Conservation (phyloP, 345 rosid genomes). For the Adansonia digitata region DNA sequence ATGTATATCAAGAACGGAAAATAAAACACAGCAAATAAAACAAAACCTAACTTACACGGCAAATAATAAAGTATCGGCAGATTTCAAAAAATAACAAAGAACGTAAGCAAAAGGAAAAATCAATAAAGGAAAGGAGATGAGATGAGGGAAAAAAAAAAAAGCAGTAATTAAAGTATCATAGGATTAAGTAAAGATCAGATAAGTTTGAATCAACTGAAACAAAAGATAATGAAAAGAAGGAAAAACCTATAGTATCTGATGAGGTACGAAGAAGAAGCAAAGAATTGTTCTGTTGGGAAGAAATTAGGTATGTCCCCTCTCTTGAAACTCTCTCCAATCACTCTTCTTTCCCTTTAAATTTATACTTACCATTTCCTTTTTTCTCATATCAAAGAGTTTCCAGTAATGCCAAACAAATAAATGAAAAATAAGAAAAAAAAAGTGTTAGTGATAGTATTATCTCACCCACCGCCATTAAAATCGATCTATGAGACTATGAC, state of each 20-base stretch:
- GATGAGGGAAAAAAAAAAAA: neutral
- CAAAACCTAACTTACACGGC: conserved; percentile 3
- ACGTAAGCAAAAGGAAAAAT: neutral
- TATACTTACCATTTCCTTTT: neutral
- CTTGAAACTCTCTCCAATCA: conserved; percentile 27
- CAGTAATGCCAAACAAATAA: neutral
- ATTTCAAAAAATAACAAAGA: neutral
- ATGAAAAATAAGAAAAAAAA: neutral
- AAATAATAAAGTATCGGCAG: too few species aligned
- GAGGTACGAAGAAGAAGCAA: conserved; percentile 27
- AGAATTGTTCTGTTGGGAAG: conserved; percentile 35
- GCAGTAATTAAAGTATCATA: neutral
- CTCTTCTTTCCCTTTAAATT: neutral
- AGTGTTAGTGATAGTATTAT: neutral
- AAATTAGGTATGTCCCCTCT: conserved; percentile 45
- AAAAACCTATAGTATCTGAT: conserved; percentile 29
- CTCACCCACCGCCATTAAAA: neutral
- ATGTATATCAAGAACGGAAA: too few species aligned
- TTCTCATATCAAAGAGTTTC: neutral
- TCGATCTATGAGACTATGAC: too few species aligned
- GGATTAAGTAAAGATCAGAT: neutral
- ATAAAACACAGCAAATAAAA: conserved; percentile 4
- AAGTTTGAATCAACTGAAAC: neutral
- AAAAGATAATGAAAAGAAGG: neutral
- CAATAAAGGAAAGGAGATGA: neutral